Evolutionary conservation across 2,329 filamentous ascomycete species (phyloP), one percentile per base, ranked within the genome.

Genomic region (Alternaria hordeiaustralica): DNA sequence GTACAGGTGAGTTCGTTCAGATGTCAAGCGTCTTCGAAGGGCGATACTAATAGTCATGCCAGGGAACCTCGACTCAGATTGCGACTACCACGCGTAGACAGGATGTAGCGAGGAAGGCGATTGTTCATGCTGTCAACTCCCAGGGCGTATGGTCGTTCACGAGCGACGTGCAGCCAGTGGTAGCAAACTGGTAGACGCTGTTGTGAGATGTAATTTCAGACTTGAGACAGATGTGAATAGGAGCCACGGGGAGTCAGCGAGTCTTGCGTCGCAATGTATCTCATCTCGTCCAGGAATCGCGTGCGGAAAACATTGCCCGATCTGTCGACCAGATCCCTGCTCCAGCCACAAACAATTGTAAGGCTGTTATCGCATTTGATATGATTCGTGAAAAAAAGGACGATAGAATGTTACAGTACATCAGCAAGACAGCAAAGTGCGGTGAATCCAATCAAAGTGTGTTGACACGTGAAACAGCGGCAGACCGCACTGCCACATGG

Each of bases 81-180:
- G 47, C 60, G 5, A 63, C 60, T 12, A 59, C 60, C 2, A 58
- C 55, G 10, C 13, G 41, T 11, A 47, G 55, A 26, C 18, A 44
- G 23, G 54, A 63, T 30, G 63, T 65, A 20, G 8, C 36, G 15
- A 41, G 63, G 20, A 43, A 55, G n/a, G 54, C 25, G 11, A 55
- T 65, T 18, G 59, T 65, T 6, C 63, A 65, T 47, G 54, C 59
- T 45, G 55, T 63, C 4, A 44, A 65, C 45, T 30, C 63, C 1
- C 41, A 55, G 36, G 60, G 55, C 15, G 47, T 65, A n/a, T 63
- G 63, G 63, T 65, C 60, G 6, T 51, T 63, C 10, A 63, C 55
- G n/a, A 58, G 18, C 20, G 55, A 49, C 30, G 55, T 63, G 10
- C 47, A 30, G 20, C 45, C 53, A n/a, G 55, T 65, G 9, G 33